Conservation (phyloP, 371 early-diverging fungal species). For the Coemansia linderi region DNA sequence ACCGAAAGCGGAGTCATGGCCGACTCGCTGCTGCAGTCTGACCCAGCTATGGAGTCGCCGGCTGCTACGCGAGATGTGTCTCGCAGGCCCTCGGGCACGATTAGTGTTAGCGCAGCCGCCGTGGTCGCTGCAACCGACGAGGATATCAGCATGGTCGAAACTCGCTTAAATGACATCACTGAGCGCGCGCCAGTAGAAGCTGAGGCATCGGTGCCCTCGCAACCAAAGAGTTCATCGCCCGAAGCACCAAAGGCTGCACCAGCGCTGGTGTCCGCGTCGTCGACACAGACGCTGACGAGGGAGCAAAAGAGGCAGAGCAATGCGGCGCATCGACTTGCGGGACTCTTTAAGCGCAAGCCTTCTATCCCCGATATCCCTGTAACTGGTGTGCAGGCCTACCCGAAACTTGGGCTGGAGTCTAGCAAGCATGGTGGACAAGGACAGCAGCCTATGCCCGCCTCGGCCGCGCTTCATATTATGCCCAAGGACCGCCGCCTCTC, state of each 20-base stretch:
- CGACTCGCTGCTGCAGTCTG: neutral
- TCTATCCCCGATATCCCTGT: slow-evolving; percentile 46
- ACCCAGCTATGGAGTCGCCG: neutral
- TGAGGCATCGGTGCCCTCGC: slow-evolving; percentile 34
- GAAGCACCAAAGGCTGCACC: neutral
- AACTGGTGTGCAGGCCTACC: slow-evolving; percentile 16
- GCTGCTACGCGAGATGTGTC: slow-evolving; percentile 2
- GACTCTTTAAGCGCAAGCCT: slow-evolving; percentile 48
- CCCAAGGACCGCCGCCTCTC: slow-evolving; percentile 46
- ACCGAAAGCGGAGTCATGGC: slow-evolving; percentile 5
- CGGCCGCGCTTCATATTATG: slow-evolving; percentile 1
- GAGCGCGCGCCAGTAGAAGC: neutral
- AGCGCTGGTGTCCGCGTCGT: neutral
- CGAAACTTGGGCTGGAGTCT: slow-evolving; percentile 22
- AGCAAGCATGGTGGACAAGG: slow-evolving; percentile 10
- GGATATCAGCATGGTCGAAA: slow-evolving; percentile 7
- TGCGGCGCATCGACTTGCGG: slow-evolving; percentile 44
- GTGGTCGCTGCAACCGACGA: neutral
- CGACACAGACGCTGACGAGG: slow-evolving; percentile 27
- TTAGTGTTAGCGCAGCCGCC: neutral
- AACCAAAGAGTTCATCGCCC: slow-evolving; percentile 28
- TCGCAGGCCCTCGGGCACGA: neutral
- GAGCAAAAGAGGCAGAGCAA: slow-evolving; percentile 52
- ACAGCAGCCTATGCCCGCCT: slow-evolving; percentile 2
- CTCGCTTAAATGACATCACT: slow-evolving; percentile 5